Conservation (phyloP, 768 basidiomycete genomes). For the Tulasnella sp. region DNA sequence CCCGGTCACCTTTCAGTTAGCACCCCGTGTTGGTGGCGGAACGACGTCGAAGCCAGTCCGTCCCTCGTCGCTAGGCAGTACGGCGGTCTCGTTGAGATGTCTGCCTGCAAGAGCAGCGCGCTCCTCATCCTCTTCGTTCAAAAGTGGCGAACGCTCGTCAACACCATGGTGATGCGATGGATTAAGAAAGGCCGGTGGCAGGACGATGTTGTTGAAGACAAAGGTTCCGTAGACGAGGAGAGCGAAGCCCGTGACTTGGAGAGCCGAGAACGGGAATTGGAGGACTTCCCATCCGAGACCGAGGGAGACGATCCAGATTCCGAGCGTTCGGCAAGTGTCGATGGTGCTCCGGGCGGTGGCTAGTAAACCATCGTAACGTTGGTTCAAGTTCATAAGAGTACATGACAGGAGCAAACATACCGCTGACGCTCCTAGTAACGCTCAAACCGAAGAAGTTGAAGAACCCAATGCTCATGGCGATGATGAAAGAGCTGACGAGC, state of each 20-base stretch:
- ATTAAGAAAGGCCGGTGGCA: constrained; percentile 59
- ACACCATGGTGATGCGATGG: constrained; percentile 40
- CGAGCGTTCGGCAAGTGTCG: constrained; percentile 91
- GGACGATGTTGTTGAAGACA: constrained; percentile 43
- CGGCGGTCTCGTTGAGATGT: constrained; percentile 76
- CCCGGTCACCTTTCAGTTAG: background rate
- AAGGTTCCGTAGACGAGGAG: constrained; percentile 93
- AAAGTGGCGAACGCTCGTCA: constrained; percentile 32
- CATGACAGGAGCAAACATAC: background rate
- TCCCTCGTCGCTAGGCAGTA: constrained; percentile 75
- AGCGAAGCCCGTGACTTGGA: constrained; percentile 81
- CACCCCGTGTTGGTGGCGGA: constrained; percentile 31
- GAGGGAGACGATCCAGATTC: constrained; percentile 93
- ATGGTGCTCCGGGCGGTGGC: constrained; percentile 84
- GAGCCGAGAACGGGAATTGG: constrained; percentile 71
- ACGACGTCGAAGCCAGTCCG: constrained; percentile 80
- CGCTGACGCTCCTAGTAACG: constrained; percentile 89
- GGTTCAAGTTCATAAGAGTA: background rate
- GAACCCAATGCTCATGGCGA: constrained; percentile 69
- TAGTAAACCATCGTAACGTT: background rate
- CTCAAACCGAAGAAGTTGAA: constrained; percentile 91
- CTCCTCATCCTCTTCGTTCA: constrained; percentile 36
- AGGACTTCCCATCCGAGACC: constrained; percentile 87
- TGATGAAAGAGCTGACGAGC: constrained; percentile 61
- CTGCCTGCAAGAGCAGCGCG: constrained; percentile 56